Conservation (phyloP, 257 asterid species). For the Fraxinus anomala region DNA sequence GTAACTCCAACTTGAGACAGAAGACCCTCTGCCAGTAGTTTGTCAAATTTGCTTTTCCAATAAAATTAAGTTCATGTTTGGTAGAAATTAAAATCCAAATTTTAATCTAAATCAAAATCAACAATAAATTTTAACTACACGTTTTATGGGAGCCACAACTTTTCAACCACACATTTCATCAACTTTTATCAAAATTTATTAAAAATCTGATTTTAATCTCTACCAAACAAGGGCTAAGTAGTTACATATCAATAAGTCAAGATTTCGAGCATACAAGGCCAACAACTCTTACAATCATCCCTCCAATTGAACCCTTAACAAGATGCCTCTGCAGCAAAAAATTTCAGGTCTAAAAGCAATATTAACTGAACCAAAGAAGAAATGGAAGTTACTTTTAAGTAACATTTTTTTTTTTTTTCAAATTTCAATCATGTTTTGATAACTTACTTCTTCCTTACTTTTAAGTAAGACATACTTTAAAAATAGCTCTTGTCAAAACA, state of each 20-base stretch:
- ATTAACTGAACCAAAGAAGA: background rate
- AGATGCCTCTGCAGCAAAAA: background rate
- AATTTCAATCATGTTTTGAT: background rate
- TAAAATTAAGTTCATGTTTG: too few species aligned
- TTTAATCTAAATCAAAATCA: too few species aligned
- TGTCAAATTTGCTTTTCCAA: background rate
- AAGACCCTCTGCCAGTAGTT: background rate
- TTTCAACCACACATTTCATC: too few species aligned
- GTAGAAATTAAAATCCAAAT: too few species aligned
- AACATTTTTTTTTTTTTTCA: too few species aligned
- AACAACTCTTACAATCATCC: background rate
- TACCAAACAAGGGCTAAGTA: background rate
- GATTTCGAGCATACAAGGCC: background rate
- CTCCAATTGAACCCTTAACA: background rate
- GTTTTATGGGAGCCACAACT: too few species aligned
- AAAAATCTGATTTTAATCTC: too few species aligned
- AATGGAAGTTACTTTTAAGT: background rate
- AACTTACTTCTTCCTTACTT: background rate
- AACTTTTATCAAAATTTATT: too few species aligned
- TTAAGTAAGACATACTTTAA: background rate
- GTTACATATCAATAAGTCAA: background rate
- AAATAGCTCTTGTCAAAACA: background rate
- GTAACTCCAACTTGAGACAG: background rate
- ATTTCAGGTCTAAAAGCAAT: background rate
- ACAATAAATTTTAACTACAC: too few species aligned